phyloP scores from a whole-genome alignment of 192 early-diverging fungal genomes.

The Anaeromyces robustus region DNA sequence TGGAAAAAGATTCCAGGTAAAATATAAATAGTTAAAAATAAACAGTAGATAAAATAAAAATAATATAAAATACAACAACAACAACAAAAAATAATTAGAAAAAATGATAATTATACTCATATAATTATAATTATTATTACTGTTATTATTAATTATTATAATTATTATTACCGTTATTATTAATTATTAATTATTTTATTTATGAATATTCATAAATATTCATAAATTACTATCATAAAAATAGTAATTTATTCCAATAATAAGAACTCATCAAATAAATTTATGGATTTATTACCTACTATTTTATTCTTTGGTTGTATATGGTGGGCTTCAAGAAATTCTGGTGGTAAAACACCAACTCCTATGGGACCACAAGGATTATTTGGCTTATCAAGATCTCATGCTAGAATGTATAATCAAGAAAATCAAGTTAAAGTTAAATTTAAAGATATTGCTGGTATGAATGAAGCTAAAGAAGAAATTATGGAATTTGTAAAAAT shows the following conservation, averaged over 20 bases:
- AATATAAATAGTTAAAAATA: too few relatives aligned
- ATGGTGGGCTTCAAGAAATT: conserved; percentile 71
- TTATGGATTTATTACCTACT: conserved; percentile 88
- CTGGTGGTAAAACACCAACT: conserved; percentile 34
- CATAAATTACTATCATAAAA: too few relatives aligned
- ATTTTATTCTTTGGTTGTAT: conserved; percentile 76
- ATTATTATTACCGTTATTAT: too few relatives aligned
- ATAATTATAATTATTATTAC: too few relatives aligned
- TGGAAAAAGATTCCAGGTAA: conserved; percentile 63
- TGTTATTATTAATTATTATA: too few relatives aligned
- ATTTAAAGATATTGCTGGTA: conserved; percentile 98
- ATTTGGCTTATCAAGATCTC: conserved; percentile 91
- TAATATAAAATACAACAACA: too few relatives aligned
- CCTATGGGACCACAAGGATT: conserved; percentile 53
- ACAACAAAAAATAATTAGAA: too few relatives aligned
- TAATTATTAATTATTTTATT: too few relatives aligned
- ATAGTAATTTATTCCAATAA: conserved; percentile 72
- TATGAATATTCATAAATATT: too few relatives aligned
- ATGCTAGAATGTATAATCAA: conserved; percentile 93
- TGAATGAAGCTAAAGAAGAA: conserved; percentile 98
- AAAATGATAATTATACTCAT: too few relatives aligned
- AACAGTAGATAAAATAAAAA: too few relatives aligned
- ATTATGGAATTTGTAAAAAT: conserved; percentile 99
- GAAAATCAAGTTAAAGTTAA: conserved; percentile 91
- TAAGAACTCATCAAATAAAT: conserved; percentile 47